Evolutionary conservation across 148 eudicot species (phyloP).

Genomic region (Limonium bicolor): DNA sequence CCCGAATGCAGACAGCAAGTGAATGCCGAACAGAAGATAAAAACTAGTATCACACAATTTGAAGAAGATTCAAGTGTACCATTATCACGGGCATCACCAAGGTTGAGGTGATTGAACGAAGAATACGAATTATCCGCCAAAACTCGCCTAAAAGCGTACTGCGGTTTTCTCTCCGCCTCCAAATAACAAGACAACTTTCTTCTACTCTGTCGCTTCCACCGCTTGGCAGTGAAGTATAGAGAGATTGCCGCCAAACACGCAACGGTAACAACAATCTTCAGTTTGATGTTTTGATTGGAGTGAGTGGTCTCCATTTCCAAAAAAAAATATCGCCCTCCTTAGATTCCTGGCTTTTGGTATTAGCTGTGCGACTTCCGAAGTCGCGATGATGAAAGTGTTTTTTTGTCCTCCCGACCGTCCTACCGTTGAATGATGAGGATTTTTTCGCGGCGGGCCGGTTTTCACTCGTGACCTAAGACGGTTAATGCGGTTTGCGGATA

Average conservation of each 20-base stretch:
- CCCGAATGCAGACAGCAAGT: neutral
- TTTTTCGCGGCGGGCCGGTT: too few relatives aligned
- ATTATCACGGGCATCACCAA: neutral
- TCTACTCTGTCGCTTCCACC: slow-evolving; percentile 17
- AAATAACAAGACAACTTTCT: slow-evolving; percentile 40
- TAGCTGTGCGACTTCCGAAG: too few relatives aligned
- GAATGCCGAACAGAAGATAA: neutral
- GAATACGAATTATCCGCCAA: slow-evolving; percentile 77
- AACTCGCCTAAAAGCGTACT: slow-evolving; percentile 51
- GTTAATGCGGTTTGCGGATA: too few relatives aligned
- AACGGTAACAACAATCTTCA: slow-evolving; percentile 21
- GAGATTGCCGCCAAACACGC: slow-evolving; percentile 24
- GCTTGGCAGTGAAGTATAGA: slow-evolving; percentile 12
- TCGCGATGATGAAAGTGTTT: too few relatives aligned
- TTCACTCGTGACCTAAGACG: too few relatives aligned
- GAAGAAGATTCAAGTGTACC: slow-evolving; percentile 12
- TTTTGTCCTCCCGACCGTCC: too few relatives aligned
- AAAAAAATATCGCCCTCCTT: too few relatives aligned
- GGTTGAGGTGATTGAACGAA: slow-evolving; percentile 69
- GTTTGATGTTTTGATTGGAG: slow-evolving; percentile 14
- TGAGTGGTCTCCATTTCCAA: too few relatives aligned
- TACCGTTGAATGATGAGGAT: too few relatives aligned
- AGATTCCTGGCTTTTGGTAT: too few relatives aligned
- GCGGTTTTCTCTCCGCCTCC: slow-evolving; percentile 45
- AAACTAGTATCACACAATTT: neutral